Conservation (phyloP, 192 early-diverging fungal genomes). For the Borealophlyctis nickersoniae region DNA sequence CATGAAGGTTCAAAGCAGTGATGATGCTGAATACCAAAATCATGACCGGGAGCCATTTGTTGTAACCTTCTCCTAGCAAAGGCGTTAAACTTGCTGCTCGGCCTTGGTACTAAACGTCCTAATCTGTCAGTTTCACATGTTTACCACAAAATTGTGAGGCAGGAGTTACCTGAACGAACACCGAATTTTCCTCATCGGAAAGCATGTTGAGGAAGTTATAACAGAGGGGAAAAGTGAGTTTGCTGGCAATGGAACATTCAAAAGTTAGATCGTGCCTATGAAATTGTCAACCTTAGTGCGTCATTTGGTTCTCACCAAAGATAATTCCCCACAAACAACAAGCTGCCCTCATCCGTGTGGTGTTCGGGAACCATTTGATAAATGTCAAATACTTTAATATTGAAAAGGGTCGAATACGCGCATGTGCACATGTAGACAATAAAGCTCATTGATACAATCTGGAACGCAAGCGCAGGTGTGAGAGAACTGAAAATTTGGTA, state of each 20-base stretch:
- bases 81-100: constrained; percentile 80
- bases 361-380: constrained; percentile 90
- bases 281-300: too few species aligned
- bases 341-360: constrained; percentile 84
- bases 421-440: constrained; percentile 90
- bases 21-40: constrained; percentile 75
- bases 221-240: constrained; percentile 73
- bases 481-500: constrained; percentile 22
- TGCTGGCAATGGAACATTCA: constrained; percentile 35
- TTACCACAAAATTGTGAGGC: not conserved
- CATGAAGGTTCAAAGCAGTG: constrained; percentile 80
- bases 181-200: constrained; percentile 38
- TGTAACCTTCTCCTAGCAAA: constrained; percentile 81
- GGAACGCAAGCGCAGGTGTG: constrained; percentile 4
- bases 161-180: constrained; percentile 44
- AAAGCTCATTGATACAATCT: constrained; percentile 71
- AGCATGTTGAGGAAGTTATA: constrained; percentile 90
- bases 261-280: not conserved
- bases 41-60: constrained; percentile 82
- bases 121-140: too few species aligned
- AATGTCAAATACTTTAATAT: constrained; percentile 82
- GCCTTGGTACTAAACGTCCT: constrained; percentile 50
- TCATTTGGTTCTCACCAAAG: constrained; percentile 73
- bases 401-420: constrained; percentile 88
- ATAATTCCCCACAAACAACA: constrained; percentile 92